phyloP scores from a whole-genome alignment of 768 basidiomycete species.

The Pholiota conissans region DNA sequence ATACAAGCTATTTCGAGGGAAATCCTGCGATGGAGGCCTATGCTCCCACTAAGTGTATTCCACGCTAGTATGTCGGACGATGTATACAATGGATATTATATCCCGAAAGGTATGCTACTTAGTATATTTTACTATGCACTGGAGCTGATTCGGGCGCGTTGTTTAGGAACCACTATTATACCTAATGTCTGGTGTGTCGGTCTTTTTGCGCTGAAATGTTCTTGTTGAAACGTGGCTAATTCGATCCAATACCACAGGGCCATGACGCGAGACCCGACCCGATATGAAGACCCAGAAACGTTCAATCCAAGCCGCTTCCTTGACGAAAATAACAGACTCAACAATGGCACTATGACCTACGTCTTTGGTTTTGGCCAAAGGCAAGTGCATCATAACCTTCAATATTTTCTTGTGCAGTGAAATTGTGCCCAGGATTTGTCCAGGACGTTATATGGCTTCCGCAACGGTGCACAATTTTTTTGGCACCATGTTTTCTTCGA shows the following conservation, averaged over 20 bases:
- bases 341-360: slow-evolving; percentile 5
- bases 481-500: too few relatives aligned
- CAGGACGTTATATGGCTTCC: background rate
- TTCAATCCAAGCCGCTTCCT: slow-evolving; percentile 32
- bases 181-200: slow-evolving; percentile 17
- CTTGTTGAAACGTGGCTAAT: too few relatives aligned
- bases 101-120: slow-evolving; percentile 19
- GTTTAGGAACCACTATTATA: slow-evolving; percentile 16
- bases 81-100: slow-evolving; percentile 27
- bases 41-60: slow-evolving; percentile 17
- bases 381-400: too few relatives aligned
- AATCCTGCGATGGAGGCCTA: slow-evolving; percentile 19
- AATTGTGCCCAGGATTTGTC: background rate
- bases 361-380: slow-evolving; percentile 21
- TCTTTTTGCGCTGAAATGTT: too few relatives aligned
- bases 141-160: too few relatives aligned
- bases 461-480: background rate
- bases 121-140: background rate
- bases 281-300: slow-evolving; percentile 21
- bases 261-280: slow-evolving; percentile 23
- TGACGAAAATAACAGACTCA: slow-evolving; percentile 2
- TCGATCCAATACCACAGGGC: too few relatives aligned
- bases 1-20: slow-evolving; percentile 21
- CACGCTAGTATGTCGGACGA: slow-evolving; percentile 26
- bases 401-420: too few relatives aligned